These are phyloP conservation scores for Nyssa sinensis DNA, from an alignment of 148 eudicot species.

Conservation along the genomic window DNA sequence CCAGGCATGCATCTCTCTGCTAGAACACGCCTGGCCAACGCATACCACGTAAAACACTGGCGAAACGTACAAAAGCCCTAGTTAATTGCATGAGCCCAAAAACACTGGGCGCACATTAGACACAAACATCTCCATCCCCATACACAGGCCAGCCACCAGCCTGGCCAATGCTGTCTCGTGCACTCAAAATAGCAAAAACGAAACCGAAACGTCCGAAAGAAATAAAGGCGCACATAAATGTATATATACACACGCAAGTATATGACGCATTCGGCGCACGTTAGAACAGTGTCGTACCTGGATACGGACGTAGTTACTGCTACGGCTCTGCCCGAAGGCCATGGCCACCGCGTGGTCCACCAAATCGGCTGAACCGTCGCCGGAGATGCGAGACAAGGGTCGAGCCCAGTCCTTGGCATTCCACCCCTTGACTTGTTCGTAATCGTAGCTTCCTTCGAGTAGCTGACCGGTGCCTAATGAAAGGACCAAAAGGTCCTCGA, in stretches of 20 bases:
- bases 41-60: neutral
- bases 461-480: constrained; percentile 83
- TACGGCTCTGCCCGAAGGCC: constrained; percentile 72
- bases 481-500: constrained; percentile 86
- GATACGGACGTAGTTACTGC: constrained; percentile 74
- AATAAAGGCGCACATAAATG: neutral
- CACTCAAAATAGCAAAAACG: constrained; percentile 13
- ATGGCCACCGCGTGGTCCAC: constrained; percentile 88
- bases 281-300: constrained; percentile 49
- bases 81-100: constrained; percentile 19
- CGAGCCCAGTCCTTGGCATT: constrained; percentile 78
- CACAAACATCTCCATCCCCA: constrained; percentile 11
- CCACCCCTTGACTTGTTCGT: constrained; percentile 69
- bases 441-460: constrained; percentile 57
- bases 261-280: neutral
- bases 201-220: constrained; percentile 9
- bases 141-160: constrained; percentile 17
- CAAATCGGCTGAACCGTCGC: constrained; percentile 75
- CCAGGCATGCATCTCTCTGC: neutral
- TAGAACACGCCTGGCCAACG: neutral
- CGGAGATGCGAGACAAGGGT: constrained; percentile 69
- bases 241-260: neutral
- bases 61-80: neutral
- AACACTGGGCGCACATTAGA: constrained; percentile 13
- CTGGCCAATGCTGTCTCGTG: constrained; percentile 23